Conservation (phyloP, 192 early-diverging fungal species). For the Gorgonomyces haynaldii region DNA sequence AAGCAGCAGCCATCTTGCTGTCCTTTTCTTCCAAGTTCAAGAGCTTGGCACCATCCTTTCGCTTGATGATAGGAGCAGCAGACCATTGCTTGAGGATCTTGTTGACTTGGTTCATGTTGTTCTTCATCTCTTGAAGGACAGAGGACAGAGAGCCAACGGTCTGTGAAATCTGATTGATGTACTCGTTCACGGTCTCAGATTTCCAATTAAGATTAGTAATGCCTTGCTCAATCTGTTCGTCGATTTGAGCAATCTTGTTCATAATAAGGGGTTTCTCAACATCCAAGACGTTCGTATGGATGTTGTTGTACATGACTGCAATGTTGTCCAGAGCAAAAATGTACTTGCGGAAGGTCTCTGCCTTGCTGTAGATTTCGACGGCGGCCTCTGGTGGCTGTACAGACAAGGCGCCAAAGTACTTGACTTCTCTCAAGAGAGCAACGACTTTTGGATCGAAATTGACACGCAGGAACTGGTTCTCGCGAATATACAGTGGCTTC, state of each 20-base stretch:
- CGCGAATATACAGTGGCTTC: conserved; percentile 39
- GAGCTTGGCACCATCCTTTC: conserved; percentile 51
- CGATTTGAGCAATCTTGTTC: conserved; percentile 36
- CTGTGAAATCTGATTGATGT: conserved; percentile 33
- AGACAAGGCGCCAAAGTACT: conserved; percentile 39
- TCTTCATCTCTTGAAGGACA: conserved; percentile 44
- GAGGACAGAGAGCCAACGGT: conserved; percentile 43
- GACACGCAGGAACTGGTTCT: conserved; percentile 34
- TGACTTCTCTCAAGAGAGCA: conserved; percentile 52
- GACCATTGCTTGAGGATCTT: conserved; percentile 54
- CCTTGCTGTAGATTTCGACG: conserved; percentile 39
- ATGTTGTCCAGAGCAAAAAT: conserved; percentile 52
- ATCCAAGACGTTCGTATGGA: conserved; percentile 38
- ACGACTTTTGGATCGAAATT: conserved; percentile 61
- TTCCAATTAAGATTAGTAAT: conserved; percentile 49
- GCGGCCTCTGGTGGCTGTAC: conserved; percentile 40
- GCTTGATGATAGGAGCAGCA: conserved; percentile 39
- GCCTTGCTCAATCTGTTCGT: conserved; percentile 39
- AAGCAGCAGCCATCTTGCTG: conserved; percentile 33
- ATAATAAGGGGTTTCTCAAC: conserved; percentile 52
- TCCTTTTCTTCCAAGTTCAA: conserved; percentile 56
- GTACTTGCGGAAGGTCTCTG: conserved; percentile 46
- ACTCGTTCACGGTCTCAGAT: conserved; percentile 35
- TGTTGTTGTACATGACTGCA: conserved; percentile 42
- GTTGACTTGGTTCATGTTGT: conserved; percentile 47